phyloP scores from a whole-genome alignment of 495 filamentous ascomycete genomes.

The Darksidea phi region DNA sequence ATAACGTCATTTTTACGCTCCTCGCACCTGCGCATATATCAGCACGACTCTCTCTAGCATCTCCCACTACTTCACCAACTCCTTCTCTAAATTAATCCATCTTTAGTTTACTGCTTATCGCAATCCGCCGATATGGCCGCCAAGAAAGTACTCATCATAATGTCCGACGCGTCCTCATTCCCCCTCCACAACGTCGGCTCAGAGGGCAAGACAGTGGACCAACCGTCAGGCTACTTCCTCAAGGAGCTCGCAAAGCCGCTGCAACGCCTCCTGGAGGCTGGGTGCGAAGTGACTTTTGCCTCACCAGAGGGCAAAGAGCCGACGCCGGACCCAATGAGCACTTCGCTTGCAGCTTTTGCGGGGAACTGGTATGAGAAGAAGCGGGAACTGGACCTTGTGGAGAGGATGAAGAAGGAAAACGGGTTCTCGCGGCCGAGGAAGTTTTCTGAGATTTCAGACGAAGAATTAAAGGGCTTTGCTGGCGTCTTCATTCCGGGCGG shows the following conservation, averaged over 20 bases:
- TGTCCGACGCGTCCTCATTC: slow-evolving; percentile 46
- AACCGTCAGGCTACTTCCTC: slow-evolving; percentile 49
- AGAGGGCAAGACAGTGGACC: slow-evolving; percentile 38
- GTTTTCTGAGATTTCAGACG: slow-evolving; percentile 39
- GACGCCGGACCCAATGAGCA: slow-evolving; percentile 44
- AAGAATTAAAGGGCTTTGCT: slow-evolving; percentile 40
- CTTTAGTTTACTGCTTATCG: neutral
- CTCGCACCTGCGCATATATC: too few relatives aligned
- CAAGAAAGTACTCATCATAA: slow-evolving; percentile 48
- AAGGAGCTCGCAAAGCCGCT: slow-evolving; percentile 50
- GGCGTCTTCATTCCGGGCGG: slow-evolving; percentile 49
- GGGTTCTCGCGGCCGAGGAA: slow-evolving; percentile 40
- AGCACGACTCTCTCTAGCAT: too few relatives aligned
- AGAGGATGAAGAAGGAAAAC: slow-evolving; percentile 46
- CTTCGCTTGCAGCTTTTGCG: slow-evolving; percentile 42
- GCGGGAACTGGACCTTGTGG: slow-evolving; percentile 43
- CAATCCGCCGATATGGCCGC: slow-evolving; percentile 3
- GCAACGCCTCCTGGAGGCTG: slow-evolving; percentile 42
- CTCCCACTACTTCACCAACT: too few relatives aligned
- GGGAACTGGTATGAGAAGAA: slow-evolving; percentile 49
- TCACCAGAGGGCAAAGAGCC: slow-evolving; percentile 44
- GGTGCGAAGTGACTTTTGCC: slow-evolving; percentile 47
- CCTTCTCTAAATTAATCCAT: too few relatives aligned
- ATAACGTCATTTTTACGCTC: too few relatives aligned
- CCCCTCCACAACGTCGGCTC: slow-evolving; percentile 39